A percentile compares a stretch with the other conserved stretches of the same genome.
Evolutionary conservation across 1,284 basidiomycete species (phyloP).

Genomic region (Rhodotorula glutinis): DNA sequence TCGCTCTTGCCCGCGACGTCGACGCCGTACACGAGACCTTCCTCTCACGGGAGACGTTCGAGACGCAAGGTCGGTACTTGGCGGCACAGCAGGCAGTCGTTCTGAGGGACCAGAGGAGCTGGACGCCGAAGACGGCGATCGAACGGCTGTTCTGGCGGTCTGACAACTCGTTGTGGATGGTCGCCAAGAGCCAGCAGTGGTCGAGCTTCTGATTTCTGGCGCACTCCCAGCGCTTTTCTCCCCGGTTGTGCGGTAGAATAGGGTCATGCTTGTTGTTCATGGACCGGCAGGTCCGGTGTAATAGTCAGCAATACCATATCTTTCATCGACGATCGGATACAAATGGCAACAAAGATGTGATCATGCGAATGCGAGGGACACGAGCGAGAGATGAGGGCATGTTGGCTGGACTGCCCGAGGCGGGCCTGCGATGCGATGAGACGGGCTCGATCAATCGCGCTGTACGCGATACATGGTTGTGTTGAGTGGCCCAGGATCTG

Average conservation of each 20-base stretch:
- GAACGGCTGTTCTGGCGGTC: conserved; percentile 85
- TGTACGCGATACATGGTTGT: conserved; percentile 6
- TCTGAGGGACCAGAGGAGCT: conserved; percentile 83
- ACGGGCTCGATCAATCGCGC: not conserved
- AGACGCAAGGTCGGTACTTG: conserved; percentile 75
- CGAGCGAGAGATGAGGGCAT: not conserved
- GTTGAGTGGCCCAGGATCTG: conserved; percentile 19
- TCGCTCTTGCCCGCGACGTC: conserved; percentile 73
- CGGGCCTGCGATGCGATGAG: not conserved
- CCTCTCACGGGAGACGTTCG: conserved; percentile 83
- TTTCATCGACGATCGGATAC: too few species aligned
- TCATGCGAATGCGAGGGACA: not conserved
- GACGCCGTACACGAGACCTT: conserved; percentile 77
- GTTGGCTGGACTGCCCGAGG: too few species aligned
- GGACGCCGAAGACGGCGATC: conserved; percentile 79
- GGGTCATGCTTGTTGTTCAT: too few species aligned
- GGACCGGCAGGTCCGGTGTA: too few species aligned
- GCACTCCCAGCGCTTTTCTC: too few species aligned
- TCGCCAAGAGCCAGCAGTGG: conserved; percentile 76
- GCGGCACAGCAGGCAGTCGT: conserved; percentile 92
- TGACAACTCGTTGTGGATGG: conserved; percentile 77
- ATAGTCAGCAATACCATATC: too few species aligned
- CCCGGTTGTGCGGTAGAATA: too few species aligned
- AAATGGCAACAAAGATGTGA: not conserved
- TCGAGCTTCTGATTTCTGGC: not conserved